Evolutionary conservation across 805 yeast genomes (phyloP).

Genomic region (Zygosaccharomyces rouxii): DNA sequence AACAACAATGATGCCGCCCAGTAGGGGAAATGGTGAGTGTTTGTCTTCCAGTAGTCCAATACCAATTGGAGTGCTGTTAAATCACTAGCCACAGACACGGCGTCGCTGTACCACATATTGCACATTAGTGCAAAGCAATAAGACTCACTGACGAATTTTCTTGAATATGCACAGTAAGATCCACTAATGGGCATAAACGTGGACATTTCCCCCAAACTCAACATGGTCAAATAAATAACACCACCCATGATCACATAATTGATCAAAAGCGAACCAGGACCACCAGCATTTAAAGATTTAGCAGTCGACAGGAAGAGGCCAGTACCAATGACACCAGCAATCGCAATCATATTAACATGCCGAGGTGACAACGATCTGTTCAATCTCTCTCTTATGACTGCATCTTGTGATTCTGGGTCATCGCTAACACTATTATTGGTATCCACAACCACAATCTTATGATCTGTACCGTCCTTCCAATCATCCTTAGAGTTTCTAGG

Average conservation of each 20-base stretch:
- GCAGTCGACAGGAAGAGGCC: constrained; percentile 58
- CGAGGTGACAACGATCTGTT: constrained; percentile 43
- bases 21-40: constrained; percentile 37
- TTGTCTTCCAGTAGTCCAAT: constrained; percentile 44
- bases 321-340: constrained; percentile 74
- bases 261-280: constrained; percentile 50
- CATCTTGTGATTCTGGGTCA: constrained; percentile 4
- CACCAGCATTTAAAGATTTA: constrained; percentile 45
- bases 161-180: constrained; percentile 53
- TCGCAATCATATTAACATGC: constrained; percentile 63
- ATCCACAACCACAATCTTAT: neutral
- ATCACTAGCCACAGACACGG: constrained; percentile 62
- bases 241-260: constrained; percentile 47
- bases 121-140: constrained; percentile 69
- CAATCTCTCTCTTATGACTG: constrained; percentile 5
- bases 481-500: neutral
- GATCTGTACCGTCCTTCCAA: neutral
- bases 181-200: constrained; percentile 54
- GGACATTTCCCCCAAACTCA: constrained; percentile 54
- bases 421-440: constrained; percentile 1
- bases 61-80: constrained; percentile 58
- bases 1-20: constrained; percentile 51
- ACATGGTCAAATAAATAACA: constrained; percentile 50
- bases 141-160: constrained; percentile 60
- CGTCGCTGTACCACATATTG: constrained; percentile 63